Evolutionary conservation across 257 asterid species (phyloP).

Genomic region (Scutellaria barbata): DNA sequence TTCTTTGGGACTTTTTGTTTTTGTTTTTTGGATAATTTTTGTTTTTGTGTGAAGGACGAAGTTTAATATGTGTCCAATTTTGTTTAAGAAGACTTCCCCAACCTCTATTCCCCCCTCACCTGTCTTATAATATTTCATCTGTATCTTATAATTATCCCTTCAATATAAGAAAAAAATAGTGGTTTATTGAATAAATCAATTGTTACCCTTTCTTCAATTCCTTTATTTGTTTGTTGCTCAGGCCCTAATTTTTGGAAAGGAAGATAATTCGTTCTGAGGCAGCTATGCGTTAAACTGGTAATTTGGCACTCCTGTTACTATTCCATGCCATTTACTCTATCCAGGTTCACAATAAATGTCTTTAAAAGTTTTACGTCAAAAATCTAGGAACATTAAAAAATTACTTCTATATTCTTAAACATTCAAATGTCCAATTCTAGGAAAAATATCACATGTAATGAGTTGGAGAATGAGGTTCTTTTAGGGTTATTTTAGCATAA

Average conservation of each 20-base stretch:
- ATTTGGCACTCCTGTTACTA: neutral
- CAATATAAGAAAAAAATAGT: neutral
- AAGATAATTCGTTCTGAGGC: constrained; percentile 40
- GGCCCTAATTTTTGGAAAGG: constrained; percentile 76
- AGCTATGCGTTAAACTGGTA: constrained; percentile 42
- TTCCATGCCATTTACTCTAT: neutral
- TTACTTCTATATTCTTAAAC: no score
- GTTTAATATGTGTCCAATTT: neutral
- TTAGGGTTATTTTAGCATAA: no score
- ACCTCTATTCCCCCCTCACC: neutral
- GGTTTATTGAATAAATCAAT: neutral
- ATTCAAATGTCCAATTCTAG: no score
- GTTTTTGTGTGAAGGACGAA: no score
- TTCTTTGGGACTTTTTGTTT: no score
- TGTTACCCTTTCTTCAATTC: neutral
- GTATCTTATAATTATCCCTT: neutral
- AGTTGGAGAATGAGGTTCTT: no score
- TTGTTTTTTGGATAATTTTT: no score
- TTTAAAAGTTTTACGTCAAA: no score
- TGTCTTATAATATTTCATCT: neutral
- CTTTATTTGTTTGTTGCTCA: constrained; percentile 36
- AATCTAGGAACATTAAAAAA: no score
- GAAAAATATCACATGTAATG: no score
- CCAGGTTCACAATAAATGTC: no score
- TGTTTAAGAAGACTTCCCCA: neutral